Percentiles rank a stretch among this genome's conserved stretches.
These are phyloP conservation scores for Cryptococcus wingfieldii DNA, from an alignment of 1,284 basidiomycete genomes.

Conservation along the genomic window DNA sequence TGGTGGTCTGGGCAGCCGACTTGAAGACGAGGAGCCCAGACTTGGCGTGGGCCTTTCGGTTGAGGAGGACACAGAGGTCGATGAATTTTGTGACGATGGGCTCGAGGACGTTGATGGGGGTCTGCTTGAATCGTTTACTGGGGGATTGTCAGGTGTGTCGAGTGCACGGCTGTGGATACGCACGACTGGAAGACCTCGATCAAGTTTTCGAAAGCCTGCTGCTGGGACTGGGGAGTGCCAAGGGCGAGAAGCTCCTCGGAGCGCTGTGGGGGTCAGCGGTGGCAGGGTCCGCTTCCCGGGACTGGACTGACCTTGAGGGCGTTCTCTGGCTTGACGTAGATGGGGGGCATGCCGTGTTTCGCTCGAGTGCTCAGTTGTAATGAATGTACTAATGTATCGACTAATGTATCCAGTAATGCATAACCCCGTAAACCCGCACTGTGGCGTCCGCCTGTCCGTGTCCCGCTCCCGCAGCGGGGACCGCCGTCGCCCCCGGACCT, in stretches of 20 bases:
- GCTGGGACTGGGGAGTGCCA: constrained; percentile 44
- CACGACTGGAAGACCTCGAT: constrained; percentile 49
- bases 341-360: no score
- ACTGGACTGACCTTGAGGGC: constrained; percentile 51
- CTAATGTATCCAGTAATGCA: no score
- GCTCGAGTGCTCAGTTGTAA: no score
- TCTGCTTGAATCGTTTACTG: constrained; percentile 85
- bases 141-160: background rate
- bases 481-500: no score
- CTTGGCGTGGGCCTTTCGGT: constrained; percentile 88
- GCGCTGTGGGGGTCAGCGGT: constrained; percentile 38
- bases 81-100: constrained; percentile 83
- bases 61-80: constrained; percentile 93
- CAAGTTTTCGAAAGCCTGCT: constrained; percentile 49
- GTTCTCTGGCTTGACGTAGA: constrained; percentile 50
- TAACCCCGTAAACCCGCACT: no score
- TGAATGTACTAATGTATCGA: no score
- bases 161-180: constrained; percentile 9
- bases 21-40: constrained; percentile 91
- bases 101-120: constrained; percentile 82
- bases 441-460: no score
- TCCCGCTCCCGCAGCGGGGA: no score
- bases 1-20: constrained; percentile 91
- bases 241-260: constrained; percentile 49
- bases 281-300: no score